phyloP scores from a whole-genome alignment of 345 rosid species.

The Gossypium mustelinum region DNA sequence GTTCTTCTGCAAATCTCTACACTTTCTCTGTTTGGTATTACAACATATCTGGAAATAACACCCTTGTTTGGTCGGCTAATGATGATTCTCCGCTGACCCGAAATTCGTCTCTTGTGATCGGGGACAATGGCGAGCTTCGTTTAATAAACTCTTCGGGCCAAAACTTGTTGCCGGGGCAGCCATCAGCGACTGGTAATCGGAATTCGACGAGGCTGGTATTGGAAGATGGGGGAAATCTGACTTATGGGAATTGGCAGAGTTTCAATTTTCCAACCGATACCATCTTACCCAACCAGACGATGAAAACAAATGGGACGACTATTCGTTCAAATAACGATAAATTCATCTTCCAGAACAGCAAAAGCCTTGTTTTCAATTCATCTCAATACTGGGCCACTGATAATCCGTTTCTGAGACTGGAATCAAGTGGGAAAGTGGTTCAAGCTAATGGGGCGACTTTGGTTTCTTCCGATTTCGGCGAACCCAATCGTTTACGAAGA shows the following conservation, averaged over 20 bases:
- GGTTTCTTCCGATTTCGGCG: slow-evolving; percentile 36
- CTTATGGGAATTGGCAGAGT: slow-evolving; percentile 39
- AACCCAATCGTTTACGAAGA: slow-evolving; percentile 21
- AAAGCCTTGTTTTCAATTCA: slow-evolving; percentile 21
- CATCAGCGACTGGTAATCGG: neutral
- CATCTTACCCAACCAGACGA: slow-evolving; percentile 40
- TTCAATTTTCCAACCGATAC: slow-evolving; percentile 41
- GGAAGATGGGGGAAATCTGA: slow-evolving; percentile 36
- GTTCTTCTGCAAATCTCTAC: slow-evolving; percentile 22
- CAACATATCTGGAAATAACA: slow-evolving; percentile 16
- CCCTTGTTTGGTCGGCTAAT: slow-evolving; percentile 46
- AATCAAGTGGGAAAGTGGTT: slow-evolving; percentile 19
- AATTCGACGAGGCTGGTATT: slow-evolving; percentile 33
- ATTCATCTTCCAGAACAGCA: slow-evolving; percentile 31
- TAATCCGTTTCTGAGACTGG: slow-evolving; percentile 18
- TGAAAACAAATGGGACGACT: slow-evolving; percentile 1
- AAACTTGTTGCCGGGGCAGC: slow-evolving; percentile 25
- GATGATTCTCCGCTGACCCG: slow-evolving; percentile 10
- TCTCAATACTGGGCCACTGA: slow-evolving; percentile 31
- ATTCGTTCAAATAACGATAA: slow-evolving; percentile 36
- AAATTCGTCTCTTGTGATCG: slow-evolving; percentile 28
- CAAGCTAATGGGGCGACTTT: slow-evolving; percentile 9
- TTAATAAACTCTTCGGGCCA: slow-evolving; percentile 25
- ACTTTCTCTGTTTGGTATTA: slow-evolving; percentile 52
- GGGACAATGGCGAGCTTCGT: slow-evolving; percentile 25